A percentile compares a stretch with the other conserved stretches of the same genome.
Evolutionary conservation across 805 yeast species (phyloP).

Genomic region (Scheffersomyces spartinae): DNA sequence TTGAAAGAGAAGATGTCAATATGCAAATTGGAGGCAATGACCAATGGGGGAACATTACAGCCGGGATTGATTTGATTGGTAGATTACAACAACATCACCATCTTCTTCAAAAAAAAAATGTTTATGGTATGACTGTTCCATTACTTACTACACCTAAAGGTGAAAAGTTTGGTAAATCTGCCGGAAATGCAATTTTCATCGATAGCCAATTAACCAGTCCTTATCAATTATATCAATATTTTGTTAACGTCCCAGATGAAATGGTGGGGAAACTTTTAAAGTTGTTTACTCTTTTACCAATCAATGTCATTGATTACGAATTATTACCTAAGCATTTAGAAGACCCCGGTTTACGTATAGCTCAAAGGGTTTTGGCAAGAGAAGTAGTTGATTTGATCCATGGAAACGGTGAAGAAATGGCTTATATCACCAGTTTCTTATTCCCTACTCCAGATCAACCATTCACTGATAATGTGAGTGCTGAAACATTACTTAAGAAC

Average conservation of each 20-base stretch:
- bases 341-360: conserved; percentile 55
- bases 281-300: conserved; percentile 71
- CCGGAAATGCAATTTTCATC: conserved; percentile 91
- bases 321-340: conserved; percentile 40
- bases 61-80: conserved; percentile 81
- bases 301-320: conserved; percentile 36
- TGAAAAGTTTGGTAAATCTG: conserved; percentile 91
- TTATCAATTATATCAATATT: conserved; percentile 75
- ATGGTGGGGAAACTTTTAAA: conserved; percentile 60
- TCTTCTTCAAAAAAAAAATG: conserved; percentile 9
- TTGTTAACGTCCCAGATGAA: conserved; percentile 68
- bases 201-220: conserved; percentile 66
- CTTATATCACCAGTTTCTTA: conserved; percentile 52
- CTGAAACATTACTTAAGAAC: conserved; percentile 40
- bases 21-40: conserved; percentile 94
- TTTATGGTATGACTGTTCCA: conserved; percentile 83
- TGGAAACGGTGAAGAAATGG: conserved; percentile 62
- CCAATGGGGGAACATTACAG: conserved; percentile 97
- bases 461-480: conserved; percentile 31
- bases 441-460: conserved; percentile 48
- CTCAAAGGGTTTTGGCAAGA: conserved; percentile 67
- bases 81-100: conserved; percentile 28
- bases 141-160: conserved; percentile 80
- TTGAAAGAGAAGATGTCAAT: conserved; percentile 43
- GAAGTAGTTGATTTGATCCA: conserved; percentile 84